phyloP scores from a whole-genome alignment of 345 rosid genomes.

The Eucalyptus fibrosa region DNA sequence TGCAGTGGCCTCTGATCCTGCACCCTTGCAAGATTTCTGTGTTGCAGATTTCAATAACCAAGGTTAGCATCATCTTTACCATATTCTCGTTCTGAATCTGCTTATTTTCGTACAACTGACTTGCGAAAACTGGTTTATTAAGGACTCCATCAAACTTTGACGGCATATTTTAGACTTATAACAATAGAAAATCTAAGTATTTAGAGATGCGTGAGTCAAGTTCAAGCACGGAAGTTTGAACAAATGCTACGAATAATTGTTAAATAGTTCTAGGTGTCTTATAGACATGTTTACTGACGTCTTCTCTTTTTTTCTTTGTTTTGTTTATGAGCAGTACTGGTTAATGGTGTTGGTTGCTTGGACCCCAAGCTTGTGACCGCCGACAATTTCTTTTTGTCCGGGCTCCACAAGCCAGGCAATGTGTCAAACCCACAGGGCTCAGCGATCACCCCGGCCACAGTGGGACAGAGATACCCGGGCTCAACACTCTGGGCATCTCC shows the following conservation, averaged over 20 bases:
- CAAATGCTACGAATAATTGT: background rate
- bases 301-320: background rate
- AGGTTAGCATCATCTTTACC: background rate
- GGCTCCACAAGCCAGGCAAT: background rate
- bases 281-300: background rate
- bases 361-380: background rate
- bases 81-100: background rate
- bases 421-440: background rate
- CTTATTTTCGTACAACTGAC: too few species aligned
- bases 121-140: background rate
- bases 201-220: background rate
- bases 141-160: background rate
- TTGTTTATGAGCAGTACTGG: background rate
- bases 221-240: background rate
- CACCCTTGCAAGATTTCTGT: constrained; percentile 6
- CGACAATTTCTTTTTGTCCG: background rate
- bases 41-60: background rate
- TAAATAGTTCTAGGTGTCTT: background rate
- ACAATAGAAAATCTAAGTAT: background rate
- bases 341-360: background rate
- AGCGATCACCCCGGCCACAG: background rate
- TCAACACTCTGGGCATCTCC: constrained; percentile 10
- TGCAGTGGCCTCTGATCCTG: background rate
- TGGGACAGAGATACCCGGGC: constrained; percentile 1
- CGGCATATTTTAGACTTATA: background rate